A percentile compares a stretch with the other conserved stretches of the same genome.
Conservation (phyloP, 2,329 filamentous ascomycete genomes). For the Colletotrichum lindemuthianum region DNA sequence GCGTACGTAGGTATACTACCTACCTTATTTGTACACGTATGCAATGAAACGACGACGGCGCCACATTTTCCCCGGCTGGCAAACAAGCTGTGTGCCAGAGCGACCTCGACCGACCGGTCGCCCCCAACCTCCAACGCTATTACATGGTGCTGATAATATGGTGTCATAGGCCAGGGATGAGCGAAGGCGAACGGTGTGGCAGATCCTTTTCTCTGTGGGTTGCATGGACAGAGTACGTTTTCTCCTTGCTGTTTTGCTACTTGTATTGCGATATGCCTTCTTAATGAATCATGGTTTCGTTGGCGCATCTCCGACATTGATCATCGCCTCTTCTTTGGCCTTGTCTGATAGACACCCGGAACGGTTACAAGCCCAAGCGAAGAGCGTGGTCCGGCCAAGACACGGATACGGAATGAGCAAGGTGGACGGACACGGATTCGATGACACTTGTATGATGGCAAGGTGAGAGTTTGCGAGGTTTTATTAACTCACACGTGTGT, state of each 20-base stretch:
- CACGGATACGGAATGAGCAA: constrained; percentile 5
- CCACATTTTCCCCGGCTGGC: constrained; percentile 23
- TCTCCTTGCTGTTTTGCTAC: constrained; percentile 1
- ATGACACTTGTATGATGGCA: neutral
- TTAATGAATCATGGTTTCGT: constrained; percentile 8
- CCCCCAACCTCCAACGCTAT: constrained; percentile 21
- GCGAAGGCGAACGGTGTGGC: constrained; percentile 12
- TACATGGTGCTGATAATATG: neutral
- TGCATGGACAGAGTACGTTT: constrained; percentile 8
- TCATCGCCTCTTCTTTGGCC: neutral
- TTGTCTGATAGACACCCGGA: constrained; percentile 1
- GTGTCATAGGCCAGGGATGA: constrained; percentile 33
- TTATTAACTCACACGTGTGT: no score
- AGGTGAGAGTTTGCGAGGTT: constrained; percentile 6
- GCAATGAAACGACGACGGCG: neutral
- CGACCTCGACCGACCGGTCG: constrained; percentile 11
- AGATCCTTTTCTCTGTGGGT: constrained; percentile 26
- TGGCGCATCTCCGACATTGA: neutral
- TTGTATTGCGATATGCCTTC: constrained; percentile 15
- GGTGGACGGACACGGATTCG: neutral
- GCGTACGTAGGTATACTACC: neutral
- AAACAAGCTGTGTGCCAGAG: constrained; percentile 20
- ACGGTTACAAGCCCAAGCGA: neutral
- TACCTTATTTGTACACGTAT: no score
- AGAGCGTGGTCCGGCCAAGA: constrained; percentile 1